Evolutionary conservation across 257 asterid species (phyloP), one percentile per base, ranked within the genome.

Genomic region (Ligustrum vulgare): DNA sequence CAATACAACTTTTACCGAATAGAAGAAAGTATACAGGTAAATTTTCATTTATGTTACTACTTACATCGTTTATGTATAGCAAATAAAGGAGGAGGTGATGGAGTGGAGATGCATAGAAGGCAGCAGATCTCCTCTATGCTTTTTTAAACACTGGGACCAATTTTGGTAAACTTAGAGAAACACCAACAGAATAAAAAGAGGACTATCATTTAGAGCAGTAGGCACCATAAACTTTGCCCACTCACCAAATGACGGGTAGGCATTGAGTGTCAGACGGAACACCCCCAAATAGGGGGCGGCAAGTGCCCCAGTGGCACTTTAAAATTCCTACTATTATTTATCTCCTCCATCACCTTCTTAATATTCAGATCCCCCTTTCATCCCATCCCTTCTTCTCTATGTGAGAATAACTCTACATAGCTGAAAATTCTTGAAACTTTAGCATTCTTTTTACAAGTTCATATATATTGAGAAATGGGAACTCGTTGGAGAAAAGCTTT

Each of bases 401-500:
- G 1, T 28, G 31, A 28, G 31, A 28, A 72, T 5, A 70, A 10
- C 51, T 25, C 58, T 3, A 36, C 67, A 33, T 28, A 28, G n/a
- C 39, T 39, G 6, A n/a, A 6, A 7, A 39, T 8, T 18, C 15
- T 33, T 62, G 10, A 45, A 70, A 41, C 51, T 34, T 20, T 36
- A 28, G 37, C 80, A 69, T 71, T 35, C 18, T 18, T 31, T n/a
- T 25, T 8, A 6, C 28, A 10, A 39, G 34, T 4, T 33, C 28
- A 18, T 41, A 31, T 41, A 31, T 31, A 22, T 9, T 36, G 71
- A 72, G 67, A 81, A 77, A 93, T 89, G 97, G 98, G 96, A 13
- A 89, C 87, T 16, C 95, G 97, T 13, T 94, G 98, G 98, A 90
- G 97, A 77, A 94, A 84, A 82, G 98, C 97, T 25, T 94, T 94